Conservation (phyloP, 1,284 basidiomycete genomes). For the Trametes polyzona region DNA sequence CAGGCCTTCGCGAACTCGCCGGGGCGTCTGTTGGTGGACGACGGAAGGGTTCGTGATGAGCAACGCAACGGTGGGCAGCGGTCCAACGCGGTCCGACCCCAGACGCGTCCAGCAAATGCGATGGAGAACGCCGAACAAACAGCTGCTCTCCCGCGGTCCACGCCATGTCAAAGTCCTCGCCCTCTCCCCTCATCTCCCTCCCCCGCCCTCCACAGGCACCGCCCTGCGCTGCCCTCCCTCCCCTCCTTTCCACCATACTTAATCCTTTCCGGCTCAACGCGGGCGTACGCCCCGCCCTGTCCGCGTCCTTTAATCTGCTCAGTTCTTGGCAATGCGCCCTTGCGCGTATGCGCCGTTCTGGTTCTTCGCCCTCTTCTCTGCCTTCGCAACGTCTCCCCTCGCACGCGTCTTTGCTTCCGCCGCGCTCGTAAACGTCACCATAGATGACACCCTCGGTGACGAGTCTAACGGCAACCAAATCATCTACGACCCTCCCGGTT, state of each 20-base stretch:
- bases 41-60: constrained; percentile 12
- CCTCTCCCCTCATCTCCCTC: neutral
- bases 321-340: constrained; percentile 15
- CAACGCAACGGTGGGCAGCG: neutral
- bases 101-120: no score
- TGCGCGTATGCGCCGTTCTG: constrained; percentile 9
- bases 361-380: constrained; percentile 6
- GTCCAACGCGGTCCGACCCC: no score
- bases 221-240: constrained; percentile 20
- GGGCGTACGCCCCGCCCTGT: constrained; percentile 4
- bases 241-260: constrained; percentile 19
- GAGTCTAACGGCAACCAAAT: constrained; percentile 35
- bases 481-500: constrained; percentile 32
- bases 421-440: constrained; percentile 42
- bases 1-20: constrained; percentile 2
- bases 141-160: constrained; percentile 13
- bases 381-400: constrained; percentile 3
- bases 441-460: constrained; percentile 48
- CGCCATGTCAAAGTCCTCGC: constrained; percentile 11
- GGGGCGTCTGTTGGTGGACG: neutral
- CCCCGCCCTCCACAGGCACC: constrained; percentile 13
- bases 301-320: constrained; percentile 12
- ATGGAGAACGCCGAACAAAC: constrained; percentile 7
- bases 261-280: constrained; percentile 2
- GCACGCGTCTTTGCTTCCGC: constrained; percentile 19